Evolutionary conservation across 2,329 filamentous ascomycete species (phyloP).

Genomic region (Thielaviopsis punctulata): DNA sequence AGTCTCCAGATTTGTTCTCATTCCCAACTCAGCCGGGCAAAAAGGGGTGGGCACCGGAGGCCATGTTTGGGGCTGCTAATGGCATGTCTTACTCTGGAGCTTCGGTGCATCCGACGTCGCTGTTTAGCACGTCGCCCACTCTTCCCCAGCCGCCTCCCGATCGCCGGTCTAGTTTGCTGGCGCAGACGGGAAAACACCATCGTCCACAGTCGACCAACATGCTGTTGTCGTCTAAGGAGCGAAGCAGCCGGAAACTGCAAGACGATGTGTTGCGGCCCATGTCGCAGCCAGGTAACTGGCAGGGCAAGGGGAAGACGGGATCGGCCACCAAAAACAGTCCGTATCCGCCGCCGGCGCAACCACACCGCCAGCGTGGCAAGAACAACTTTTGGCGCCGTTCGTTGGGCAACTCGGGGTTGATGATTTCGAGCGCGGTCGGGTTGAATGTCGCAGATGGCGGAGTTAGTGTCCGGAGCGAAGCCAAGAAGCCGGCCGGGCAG

Average conservation of each 20-base stretch:
- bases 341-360: conserved; percentile 8
- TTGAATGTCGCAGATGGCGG: conserved; percentile 9
- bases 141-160: conserved; percentile 31
- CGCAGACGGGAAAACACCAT: conserved; percentile 22
- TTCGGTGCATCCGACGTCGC: conserved; percentile 15
- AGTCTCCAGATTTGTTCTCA: conserved; percentile 36
- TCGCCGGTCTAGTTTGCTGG: conserved; percentile 35
- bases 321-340: conserved; percentile 8
- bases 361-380: conserved; percentile 21
- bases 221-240: conserved; percentile 7
- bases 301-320: not conserved
- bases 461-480: conserved; percentile 8
- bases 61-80: conserved; percentile 25
- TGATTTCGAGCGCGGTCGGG: conserved; percentile 12
- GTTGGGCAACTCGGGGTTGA: conserved; percentile 20
- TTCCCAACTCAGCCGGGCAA: conserved; percentile 27
- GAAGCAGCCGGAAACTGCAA: not conserved
- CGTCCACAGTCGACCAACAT: conserved; percentile 3
- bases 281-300: conserved; percentile 6
- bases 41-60: conserved; percentile 29
- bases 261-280: conserved; percentile 8
- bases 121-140: conserved; percentile 16
- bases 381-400: conserved; percentile 36
- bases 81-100: conserved; percentile 18
- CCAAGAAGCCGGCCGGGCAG: conserved; percentile 9